Evolutionary conservation across 176 grass and related monocot species (phyloP).

Genomic region (Ananas comosus): DNA sequence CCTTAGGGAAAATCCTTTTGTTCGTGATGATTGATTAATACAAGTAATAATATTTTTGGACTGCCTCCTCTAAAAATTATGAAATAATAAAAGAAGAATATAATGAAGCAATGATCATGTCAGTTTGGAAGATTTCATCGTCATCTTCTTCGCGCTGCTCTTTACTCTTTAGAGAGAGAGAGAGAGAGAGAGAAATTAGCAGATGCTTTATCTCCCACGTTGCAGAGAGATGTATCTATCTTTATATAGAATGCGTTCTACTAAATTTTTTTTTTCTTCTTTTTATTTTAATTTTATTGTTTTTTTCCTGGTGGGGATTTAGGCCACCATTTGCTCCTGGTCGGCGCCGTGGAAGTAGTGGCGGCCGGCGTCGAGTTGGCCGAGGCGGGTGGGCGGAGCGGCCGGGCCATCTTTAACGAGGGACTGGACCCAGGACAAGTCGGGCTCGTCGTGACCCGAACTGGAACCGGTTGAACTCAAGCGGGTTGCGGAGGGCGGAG

Average conservation of each 20-base stretch:
- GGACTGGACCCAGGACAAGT: slow-evolving; percentile 58
- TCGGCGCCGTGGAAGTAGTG: neutral
- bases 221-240: too few relatives aligned
- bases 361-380: too few relatives aligned
- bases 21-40: slow-evolving; percentile 10
- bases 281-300: too few relatives aligned
- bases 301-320: neutral
- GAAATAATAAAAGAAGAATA: slow-evolving; percentile 48
- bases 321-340: slow-evolving; percentile 76
- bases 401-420: slow-evolving; percentile 47
- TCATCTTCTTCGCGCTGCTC: slow-evolving; percentile 14
- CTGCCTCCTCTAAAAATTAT: slow-evolving; percentile 53
- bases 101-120: slow-evolving; percentile 95
- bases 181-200: too few relatives aligned
- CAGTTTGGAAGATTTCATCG: slow-evolving; percentile 28
- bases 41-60: slow-evolving; percentile 10
- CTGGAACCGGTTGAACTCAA: neutral
- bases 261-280: too few relatives aligned
- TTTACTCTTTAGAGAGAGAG: too few relatives aligned
- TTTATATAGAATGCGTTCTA: too few relatives aligned
- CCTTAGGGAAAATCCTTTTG: slow-evolving; percentile 65
- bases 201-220: too few relatives aligned
- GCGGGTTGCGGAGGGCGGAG: neutral
- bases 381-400: neutral
- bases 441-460: slow-evolving; percentile 29